Evolutionary conservation across 257 asterid species (phyloP).

Genomic region (Cruciata laevipes): DNA sequence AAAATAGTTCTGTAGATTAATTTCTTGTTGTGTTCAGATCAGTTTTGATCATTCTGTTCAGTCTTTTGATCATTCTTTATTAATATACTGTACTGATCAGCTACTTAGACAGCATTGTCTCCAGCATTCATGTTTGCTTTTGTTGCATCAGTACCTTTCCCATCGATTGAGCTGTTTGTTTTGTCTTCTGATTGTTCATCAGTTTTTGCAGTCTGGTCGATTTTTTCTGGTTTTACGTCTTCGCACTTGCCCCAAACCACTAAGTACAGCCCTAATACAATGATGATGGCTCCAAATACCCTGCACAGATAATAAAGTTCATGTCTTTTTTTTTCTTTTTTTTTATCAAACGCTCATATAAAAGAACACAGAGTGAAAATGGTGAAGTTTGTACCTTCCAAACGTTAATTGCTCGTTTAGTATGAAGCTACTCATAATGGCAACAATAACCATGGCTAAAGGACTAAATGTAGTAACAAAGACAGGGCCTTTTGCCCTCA

Average conservation of each 20-base stretch:
- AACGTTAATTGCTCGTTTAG: constrained; percentile 29
- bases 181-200: constrained; percentile 9
- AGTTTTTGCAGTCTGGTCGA: constrained; percentile 11
- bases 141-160: constrained; percentile 9
- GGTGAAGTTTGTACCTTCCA: constrained; percentile 31
- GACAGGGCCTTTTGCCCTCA: constrained; percentile 42
- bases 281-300: constrained; percentile 23
- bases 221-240: constrained; percentile 3
- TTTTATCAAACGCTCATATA: neutral
- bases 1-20: no score
- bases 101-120: constrained; percentile 20
- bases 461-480: constrained; percentile 46
- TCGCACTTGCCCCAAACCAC: constrained; percentile 39
- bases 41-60: no score
- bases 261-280: constrained; percentile 33
- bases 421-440: constrained; percentile 35
- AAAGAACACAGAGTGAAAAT: no score
- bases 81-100: neutral
- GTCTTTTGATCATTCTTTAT: no score
- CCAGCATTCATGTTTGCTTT: constrained; percentile 8
- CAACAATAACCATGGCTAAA: constrained; percentile 39
- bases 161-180: neutral
- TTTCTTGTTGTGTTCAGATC: no score
- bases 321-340: no score
- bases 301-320: neutral